Evolutionary conservation across 2,329 filamentous ascomycete species (phyloP).

Genomic region (Fusarium metavorans): DNA sequence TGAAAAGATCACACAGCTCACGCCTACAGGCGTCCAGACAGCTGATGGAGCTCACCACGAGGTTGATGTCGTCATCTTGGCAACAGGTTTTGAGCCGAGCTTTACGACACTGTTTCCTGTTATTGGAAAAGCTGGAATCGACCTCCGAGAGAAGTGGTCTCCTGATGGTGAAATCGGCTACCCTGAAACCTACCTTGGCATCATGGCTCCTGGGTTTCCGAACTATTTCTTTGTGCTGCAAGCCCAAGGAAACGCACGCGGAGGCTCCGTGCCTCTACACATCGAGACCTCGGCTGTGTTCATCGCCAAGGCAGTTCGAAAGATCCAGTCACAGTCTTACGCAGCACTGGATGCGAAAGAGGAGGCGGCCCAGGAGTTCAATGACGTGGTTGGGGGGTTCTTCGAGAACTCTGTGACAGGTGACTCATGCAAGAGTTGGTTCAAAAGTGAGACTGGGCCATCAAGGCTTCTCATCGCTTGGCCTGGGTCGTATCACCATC

Average conservation of each 20-base stretch:
- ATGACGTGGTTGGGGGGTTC: slow-evolving; percentile 12
- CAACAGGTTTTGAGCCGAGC: neutral
- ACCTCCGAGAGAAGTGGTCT: slow-evolving; percentile 2
- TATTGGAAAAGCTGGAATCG: neutral
- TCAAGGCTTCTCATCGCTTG: slow-evolving; percentile 3
- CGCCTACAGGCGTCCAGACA: neutral
- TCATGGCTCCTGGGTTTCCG: slow-evolving; percentile 8
- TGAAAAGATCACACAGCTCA: neutral
- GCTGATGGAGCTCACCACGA: neutral
- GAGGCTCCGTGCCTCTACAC: slow-evolving; percentile 5
- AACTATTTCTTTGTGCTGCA: slow-evolving; percentile 6
- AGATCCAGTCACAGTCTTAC: slow-evolving; percentile 3
- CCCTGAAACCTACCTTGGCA: slow-evolving; percentile 3
- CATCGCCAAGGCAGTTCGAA: slow-evolving; percentile 5
- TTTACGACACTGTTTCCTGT: neutral
- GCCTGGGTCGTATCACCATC: slow-evolving; percentile 7
- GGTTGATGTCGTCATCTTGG: neutral
- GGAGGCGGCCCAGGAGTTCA: slow-evolving; percentile 1
- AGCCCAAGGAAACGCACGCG: slow-evolving; percentile 2
- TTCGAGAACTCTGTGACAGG: slow-evolving; percentile 3
- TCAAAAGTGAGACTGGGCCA: slow-evolving; percentile 4
- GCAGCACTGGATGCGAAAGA: neutral
- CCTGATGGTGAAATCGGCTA: slow-evolving; percentile 1
- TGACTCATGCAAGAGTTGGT: slow-evolving; percentile 14
- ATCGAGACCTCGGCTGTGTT: slow-evolving; percentile 2